Conservation (phyloP, 2,329 filamentous ascomycete genomes). For the Penicillium sp. region DNA sequence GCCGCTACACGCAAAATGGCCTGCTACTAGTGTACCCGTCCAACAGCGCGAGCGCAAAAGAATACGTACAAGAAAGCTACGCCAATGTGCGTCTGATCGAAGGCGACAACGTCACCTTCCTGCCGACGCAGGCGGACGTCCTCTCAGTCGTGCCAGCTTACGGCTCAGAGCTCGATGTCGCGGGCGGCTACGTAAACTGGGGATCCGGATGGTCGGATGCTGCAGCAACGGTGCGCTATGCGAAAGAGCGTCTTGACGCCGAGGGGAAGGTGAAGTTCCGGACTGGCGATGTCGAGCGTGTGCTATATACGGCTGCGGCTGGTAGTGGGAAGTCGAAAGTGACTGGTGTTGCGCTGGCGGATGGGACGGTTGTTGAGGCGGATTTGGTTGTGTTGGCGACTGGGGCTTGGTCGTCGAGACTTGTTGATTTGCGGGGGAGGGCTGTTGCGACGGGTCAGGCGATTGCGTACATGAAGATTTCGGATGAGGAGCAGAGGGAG, state of each 20-base stretch:
- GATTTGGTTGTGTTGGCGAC: conserved; percentile 76
- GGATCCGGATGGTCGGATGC: conserved; percentile 48
- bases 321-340: conserved; percentile 38
- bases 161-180: conserved; percentile 33
- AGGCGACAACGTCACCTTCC: conserved; percentile 33
- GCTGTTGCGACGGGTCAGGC: conserved; percentile 78
- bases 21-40: conserved; percentile 41
- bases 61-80: conserved; percentile 41
- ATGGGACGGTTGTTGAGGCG: conserved; percentile 54
- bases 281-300: conserved; percentile 35
- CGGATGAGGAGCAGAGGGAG: conserved; percentile 62
- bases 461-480: conserved; percentile 72
- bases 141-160: conserved; percentile 36
- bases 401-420: conserved; percentile 77
- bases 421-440: conserved; percentile 73
- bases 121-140: conserved; percentile 36
- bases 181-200: conserved; percentile 47
- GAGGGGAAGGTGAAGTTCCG: conserved; percentile 37
- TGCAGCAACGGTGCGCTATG: conserved; percentile 40
- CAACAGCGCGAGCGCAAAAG: conserved; percentile 28
- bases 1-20: conserved; percentile 45
- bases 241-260: conserved; percentile 36
- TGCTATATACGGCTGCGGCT: conserved; percentile 28
- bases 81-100: conserved; percentile 39
- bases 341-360: conserved; percentile 51